Evolutionary conservation across 805 yeast genomes (phyloP).

Genomic region (Metschnikowia lachancei): DNA sequence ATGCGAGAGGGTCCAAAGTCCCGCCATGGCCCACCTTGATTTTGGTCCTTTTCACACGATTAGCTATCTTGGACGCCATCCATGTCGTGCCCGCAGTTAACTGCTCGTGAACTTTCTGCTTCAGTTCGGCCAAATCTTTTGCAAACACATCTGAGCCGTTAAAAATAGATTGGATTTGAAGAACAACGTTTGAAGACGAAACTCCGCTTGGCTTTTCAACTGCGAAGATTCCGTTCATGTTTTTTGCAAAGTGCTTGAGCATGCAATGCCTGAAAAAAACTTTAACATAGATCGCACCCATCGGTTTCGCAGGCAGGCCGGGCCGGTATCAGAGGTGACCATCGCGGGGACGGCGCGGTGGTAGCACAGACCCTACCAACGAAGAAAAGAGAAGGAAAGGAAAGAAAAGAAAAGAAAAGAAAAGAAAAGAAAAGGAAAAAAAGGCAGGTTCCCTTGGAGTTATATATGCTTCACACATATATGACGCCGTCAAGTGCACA

Average conservation of each 20-base stretch:
- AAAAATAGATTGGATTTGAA: constrained; percentile 61
- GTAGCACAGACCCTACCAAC: no score
- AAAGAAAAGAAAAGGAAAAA: no score
- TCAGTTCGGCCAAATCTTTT: constrained; percentile 49
- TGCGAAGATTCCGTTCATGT: constrained; percentile 92
- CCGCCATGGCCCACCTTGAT: constrained; percentile 98
- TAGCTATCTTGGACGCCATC: constrained; percentile 48
- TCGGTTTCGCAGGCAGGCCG: not conserved
- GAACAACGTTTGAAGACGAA: constrained; percentile 72
- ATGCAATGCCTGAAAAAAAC: not conserved
- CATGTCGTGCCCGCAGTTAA: constrained; percentile 37
- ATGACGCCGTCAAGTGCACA: no score
- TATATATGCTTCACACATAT: no score
- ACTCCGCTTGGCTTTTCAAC: constrained; percentile 85
- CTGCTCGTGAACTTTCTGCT: constrained; percentile 43
- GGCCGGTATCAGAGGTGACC: no score
- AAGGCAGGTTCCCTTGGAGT: no score
- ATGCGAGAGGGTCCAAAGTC: constrained; percentile 90
- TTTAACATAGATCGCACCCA: no score
- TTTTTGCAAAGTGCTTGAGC: constrained; percentile 9
- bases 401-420: no score
- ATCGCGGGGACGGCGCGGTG: no score
- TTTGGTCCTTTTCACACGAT: constrained; percentile 51
- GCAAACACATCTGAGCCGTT: constrained; percentile 58
- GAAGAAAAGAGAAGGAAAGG: not conserved